Percentiles rank a stretch among this genome's conserved stretches.
These are phyloP conservation scores for Tricholoma sp. DNA, from an alignment of 768 basidiomycete genomes.

Conservation along the genomic window DNA sequence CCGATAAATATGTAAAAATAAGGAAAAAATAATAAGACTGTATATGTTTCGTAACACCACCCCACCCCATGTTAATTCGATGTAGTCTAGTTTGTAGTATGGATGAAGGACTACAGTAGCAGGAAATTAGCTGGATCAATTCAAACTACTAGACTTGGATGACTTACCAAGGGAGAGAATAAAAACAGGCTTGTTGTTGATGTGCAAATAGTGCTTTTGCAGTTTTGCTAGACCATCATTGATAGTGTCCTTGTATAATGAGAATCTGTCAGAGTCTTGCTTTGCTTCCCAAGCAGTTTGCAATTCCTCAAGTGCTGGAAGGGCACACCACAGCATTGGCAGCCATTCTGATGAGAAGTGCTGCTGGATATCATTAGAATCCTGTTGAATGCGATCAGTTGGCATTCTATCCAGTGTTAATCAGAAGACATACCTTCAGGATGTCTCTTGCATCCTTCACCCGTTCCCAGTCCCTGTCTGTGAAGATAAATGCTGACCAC, in stretches of 20 bases:
- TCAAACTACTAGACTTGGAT: not conserved
- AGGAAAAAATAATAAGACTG: too few species aligned
- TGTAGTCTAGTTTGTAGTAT: conserved; percentile 26
- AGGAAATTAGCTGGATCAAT: not conserved
- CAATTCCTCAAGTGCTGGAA: not conserved
- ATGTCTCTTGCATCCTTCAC: conserved; percentile 7
- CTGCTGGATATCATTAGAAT: not conserved
- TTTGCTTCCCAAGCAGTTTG: conserved; percentile 5
- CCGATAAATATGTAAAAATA: too few species aligned
- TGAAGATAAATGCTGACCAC: too few species aligned
- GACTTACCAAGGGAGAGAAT: conserved; percentile 17
- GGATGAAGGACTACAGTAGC: conserved; percentile 16
- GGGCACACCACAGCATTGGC: not conserved
- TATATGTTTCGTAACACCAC: too few species aligned
- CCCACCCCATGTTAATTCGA: conserved; percentile 22
- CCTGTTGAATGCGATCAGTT: conserved; percentile 3
- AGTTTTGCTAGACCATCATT: conserved; percentile 19
- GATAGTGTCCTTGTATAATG: conserved; percentile 17
- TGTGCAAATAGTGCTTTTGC: conserved; percentile 15
- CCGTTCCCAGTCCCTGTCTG: conserved; percentile 10
- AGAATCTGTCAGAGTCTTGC: conserved; percentile 1
- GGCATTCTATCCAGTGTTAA: not conserved
- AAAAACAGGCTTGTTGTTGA: conserved; percentile 15
- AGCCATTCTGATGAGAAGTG: not conserved
- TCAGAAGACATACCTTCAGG: conserved; percentile 3